Evolutionary conservation across 2,329 filamentous ascomycete species (phyloP).

Genomic region (Colletotrichum navitas): DNA sequence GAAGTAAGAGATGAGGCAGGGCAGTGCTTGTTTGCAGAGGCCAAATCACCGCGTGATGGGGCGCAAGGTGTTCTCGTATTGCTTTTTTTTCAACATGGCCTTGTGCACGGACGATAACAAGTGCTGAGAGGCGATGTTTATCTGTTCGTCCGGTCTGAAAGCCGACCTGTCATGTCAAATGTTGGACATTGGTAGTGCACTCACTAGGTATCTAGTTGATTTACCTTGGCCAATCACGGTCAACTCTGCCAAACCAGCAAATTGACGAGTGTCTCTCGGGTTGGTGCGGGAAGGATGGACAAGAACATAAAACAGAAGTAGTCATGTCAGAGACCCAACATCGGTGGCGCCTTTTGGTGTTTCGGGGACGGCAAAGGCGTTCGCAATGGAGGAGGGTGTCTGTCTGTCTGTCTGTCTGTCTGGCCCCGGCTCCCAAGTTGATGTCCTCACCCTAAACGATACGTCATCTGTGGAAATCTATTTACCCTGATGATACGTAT

Average conservation of each 20-base stretch:
- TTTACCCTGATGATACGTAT: background rate
- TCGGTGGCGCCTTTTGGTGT: slow-evolving; percentile 31
- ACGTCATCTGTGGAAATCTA: background rate
- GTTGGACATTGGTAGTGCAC: background rate
- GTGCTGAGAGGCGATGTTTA: background rate
- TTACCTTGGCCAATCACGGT: background rate
- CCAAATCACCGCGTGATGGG: background rate
- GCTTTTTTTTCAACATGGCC: background rate
- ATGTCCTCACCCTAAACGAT: background rate
- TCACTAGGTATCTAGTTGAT: background rate
- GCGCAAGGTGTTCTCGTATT: slow-evolving; percentile 7
- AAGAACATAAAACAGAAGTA: background rate
- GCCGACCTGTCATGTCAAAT: slow-evolving; percentile 8
- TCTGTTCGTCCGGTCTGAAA: slow-evolving; percentile 10
- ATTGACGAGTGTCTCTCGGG: background rate
- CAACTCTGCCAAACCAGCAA: background rate
- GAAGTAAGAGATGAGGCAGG: slow-evolving; percentile 10
- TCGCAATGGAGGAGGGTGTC: background rate
- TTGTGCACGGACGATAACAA: slow-evolving; percentile 7
- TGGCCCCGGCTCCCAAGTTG: background rate
- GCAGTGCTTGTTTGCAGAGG: slow-evolving; percentile 14
- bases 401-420: background rate
- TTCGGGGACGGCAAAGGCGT: slow-evolving; percentile 15
- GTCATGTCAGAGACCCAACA: background rate
- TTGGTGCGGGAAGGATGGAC: background rate